Conservation (phyloP, 768 basidiomycete genomes). For the Fibroporia radiculosa region DNA sequence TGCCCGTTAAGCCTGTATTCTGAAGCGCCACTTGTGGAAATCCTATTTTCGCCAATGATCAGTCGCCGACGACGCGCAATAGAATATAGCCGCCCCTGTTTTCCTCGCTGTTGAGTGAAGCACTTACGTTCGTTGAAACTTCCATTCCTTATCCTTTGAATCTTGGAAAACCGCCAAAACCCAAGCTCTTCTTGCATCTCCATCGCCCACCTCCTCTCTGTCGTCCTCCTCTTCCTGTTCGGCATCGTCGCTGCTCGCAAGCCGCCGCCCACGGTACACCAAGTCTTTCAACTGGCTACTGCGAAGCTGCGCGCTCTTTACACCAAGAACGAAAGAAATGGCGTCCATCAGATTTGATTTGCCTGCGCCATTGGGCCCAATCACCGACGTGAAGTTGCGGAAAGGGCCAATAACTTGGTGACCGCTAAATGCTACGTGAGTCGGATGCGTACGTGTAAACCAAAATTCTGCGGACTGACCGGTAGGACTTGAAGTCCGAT, state of each 20-base stretch:
- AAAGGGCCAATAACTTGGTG: constrained; percentile 88
- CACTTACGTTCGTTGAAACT: constrained; percentile 86
- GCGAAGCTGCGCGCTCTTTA: constrained; percentile 87
- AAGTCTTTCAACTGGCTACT: constrained; percentile 93
- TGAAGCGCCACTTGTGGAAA: constrained; percentile 79
- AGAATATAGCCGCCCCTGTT: neutral
- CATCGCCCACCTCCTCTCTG: constrained; percentile 53
- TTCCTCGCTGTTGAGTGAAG: neutral
- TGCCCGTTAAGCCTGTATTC: constrained; percentile 85
- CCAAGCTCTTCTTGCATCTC: constrained; percentile 89
- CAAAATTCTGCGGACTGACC: constrained; percentile 38
- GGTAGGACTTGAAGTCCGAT: constrained; percentile 96
- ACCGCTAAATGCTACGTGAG: constrained; percentile 34
- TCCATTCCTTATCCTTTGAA: constrained; percentile 71
- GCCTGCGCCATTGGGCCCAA: constrained; percentile 98
- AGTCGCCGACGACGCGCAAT: neutral
- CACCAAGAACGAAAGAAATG: constrained; percentile 96
- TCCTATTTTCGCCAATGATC: too few species aligned
- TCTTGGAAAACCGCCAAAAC: constrained; percentile 90
- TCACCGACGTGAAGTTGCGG: constrained; percentile 89
- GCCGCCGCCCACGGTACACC: constrained; percentile 84
- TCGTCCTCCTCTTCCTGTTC: constrained; percentile 47
- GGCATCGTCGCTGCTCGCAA: constrained; percentile 42
- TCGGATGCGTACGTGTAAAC: neutral
- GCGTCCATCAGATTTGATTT: constrained; percentile 99